phyloP scores from a whole-genome alignment of 768 basidiomycete genomes.

The Gloeostereum incarnatum region DNA sequence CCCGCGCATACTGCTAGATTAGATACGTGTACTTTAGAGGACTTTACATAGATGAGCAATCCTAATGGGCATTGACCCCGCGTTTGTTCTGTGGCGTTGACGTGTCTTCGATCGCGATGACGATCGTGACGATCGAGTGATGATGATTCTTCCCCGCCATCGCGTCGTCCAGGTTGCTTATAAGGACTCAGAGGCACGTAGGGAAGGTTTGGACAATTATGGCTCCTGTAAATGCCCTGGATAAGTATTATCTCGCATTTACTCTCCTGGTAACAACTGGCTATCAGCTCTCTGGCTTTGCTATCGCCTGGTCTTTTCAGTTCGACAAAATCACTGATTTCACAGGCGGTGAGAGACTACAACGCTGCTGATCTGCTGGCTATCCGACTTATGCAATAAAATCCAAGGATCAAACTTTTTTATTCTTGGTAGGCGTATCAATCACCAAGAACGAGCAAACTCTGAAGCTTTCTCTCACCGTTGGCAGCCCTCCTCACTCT shows the following conservation, averaged over 20 bases:
- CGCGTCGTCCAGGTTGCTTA: no score
- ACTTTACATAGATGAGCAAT: no score
- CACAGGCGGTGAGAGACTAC: constrained; percentile 33
- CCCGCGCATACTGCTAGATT: no score
- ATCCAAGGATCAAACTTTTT: constrained; percentile 56
- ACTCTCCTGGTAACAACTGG: constrained; percentile 25
- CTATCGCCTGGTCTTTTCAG: constrained; percentile 59
- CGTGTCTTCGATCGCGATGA: no score
- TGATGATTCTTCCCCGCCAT: no score
- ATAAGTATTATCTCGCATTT: constrained; percentile 25
- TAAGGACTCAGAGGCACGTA: no score
- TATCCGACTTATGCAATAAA: background rate
- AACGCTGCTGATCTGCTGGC: background rate
- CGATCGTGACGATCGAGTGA: no score
- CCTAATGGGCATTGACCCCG: no score
- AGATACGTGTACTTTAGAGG: no score
- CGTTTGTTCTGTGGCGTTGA: no score
- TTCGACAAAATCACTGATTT: constrained; percentile 73
- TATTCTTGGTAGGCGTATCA: constrained; percentile 41
- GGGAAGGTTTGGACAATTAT: no score
- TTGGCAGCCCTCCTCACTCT: constrained; percentile 47
- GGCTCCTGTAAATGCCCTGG: constrained; percentile 21
- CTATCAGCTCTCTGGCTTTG: constrained; percentile 55
- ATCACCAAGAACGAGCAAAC: background rate
- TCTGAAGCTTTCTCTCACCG: background rate